Percentiles rank a stretch among this genome's conserved stretches.
These are phyloP conservation scores for Skeletonema costatum DNA, from an alignment of 108 stramenopile genomes.

Conservation along the genomic window DNA sequence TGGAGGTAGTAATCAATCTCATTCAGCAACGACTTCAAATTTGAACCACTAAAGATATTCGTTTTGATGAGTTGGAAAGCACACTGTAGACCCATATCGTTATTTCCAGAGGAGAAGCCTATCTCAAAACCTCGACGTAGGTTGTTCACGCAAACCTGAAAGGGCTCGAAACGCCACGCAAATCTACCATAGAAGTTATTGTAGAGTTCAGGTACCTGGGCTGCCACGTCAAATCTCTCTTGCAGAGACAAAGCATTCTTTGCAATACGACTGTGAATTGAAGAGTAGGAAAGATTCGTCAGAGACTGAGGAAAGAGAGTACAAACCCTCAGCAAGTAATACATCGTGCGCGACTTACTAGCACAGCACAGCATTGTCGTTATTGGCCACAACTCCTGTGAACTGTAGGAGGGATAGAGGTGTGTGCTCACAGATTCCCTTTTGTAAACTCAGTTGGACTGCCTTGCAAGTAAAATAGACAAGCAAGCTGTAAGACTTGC, in stretches of 20 bases:
- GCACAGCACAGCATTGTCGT: background rate
- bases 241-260: background rate
- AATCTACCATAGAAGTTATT: background rate
- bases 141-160: background rate
- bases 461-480: background rate
- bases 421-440: too few species aligned
- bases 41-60: conserved; percentile 11
- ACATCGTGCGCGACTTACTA: background rate
- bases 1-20: conserved; percentile 28
- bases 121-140: conserved; percentile 5
- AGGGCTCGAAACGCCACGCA: background rate
- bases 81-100: background rate
- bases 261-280: background rate
- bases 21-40: conserved; percentile 6
- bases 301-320: background rate
- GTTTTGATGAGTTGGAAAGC: background rate
- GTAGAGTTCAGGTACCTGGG: background rate
- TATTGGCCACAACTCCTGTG: background rate
- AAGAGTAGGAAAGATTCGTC: background rate
- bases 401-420: background rate
- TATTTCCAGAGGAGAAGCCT: conserved; percentile 21
- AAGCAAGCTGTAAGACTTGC: background rate
- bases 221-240: background rate
- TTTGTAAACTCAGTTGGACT: background rate
- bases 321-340: background rate